These are phyloP conservation scores for Suillus subalutaceus DNA, from an alignment of 768 basidiomycete genomes.

Conservation along the genomic window DNA sequence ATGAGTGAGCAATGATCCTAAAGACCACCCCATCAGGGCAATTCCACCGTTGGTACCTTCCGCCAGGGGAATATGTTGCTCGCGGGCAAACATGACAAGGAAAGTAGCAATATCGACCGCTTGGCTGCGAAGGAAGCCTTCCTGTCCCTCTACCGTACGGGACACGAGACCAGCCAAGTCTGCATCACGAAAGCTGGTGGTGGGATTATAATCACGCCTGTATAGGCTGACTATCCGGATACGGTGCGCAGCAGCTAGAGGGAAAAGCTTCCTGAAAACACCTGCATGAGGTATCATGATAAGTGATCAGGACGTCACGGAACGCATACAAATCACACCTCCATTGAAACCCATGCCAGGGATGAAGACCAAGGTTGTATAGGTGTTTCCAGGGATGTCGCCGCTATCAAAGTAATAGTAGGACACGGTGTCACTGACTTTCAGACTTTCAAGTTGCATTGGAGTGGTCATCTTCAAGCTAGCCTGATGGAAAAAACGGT, in stretches of 20 bases:
- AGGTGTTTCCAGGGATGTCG: neutral
- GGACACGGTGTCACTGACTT: neutral
- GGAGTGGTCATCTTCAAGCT: neutral
- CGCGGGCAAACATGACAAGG: slow-evolving; percentile 11
- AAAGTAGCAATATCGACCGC: slow-evolving; percentile 14
- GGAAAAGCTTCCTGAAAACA: slow-evolving; percentile 22
- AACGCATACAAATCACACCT: slow-evolving; percentile 3
- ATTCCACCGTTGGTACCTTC: slow-evolving; percentile 11
- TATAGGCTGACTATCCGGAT: slow-evolving; percentile 28
- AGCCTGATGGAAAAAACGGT: neutral
- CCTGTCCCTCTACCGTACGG: slow-evolving; percentile 6
- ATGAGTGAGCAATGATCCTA: slow-evolving; percentile 9
- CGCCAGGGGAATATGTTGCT: slow-evolving; percentile 8
- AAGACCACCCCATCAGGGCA: slow-evolving; percentile 15
- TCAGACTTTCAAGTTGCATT: neutral
- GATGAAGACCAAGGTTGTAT: slow-evolving; percentile 16
- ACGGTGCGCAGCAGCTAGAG: slow-evolving; percentile 23
- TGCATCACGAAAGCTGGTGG: slow-evolving; percentile 23
- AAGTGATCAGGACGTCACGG: neutral
- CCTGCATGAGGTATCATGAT: neutral
- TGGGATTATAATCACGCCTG: slow-evolving; percentile 30
- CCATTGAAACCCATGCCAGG: slow-evolving; percentile 17
- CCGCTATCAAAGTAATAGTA: slow-evolving; percentile 9
- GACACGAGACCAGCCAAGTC: slow-evolving; percentile 2
- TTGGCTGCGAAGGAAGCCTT: slow-evolving; percentile 7